These are phyloP conservation scores for Abrus pulchellus DNA, from an alignment of 306 rosid genomes.

Conservation along the genomic window DNA sequence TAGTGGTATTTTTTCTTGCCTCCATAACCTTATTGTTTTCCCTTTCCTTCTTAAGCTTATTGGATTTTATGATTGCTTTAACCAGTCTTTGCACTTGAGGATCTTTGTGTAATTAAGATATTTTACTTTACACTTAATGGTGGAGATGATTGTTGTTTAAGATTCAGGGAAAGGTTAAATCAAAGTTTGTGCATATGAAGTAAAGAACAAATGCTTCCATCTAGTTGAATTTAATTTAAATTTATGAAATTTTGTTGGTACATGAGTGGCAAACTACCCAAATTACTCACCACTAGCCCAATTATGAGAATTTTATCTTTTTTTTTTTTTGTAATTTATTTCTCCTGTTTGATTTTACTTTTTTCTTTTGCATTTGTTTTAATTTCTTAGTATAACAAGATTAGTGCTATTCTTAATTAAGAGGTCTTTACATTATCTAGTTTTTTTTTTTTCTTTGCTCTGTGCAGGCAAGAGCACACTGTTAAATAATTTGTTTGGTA, in stretches of 20 bases:
- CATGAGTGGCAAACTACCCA: background rate
- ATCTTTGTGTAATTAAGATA: constrained; percentile 34
- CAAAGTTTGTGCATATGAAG: constrained; percentile 17
- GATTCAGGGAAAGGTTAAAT: constrained; percentile 32
- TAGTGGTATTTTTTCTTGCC: constrained; percentile 79
- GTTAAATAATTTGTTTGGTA: constrained; percentile 77
- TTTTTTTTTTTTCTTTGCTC: constrained; percentile 33
- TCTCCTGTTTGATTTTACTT: constrained; percentile 31
- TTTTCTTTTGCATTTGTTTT: constrained; percentile 22
- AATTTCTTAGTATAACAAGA: constrained; percentile 4
- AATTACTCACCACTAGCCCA: background rate
- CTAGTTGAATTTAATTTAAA: constrained; percentile 26
- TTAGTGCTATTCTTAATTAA: background rate
- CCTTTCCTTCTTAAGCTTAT: constrained; percentile 29
- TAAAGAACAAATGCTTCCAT: constrained; percentile 23
- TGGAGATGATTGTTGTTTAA: constrained; percentile 36
- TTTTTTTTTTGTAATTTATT: constrained; percentile 10
- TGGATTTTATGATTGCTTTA: constrained; percentile 8
- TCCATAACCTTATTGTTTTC: constrained; percentile 35
- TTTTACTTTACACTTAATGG: constrained; percentile 34
- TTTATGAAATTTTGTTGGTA: background rate
- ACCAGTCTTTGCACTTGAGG: background rate
- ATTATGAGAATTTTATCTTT: background rate
- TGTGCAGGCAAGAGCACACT: constrained; percentile 94
- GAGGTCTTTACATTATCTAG: constrained; percentile 21